Evolutionary conservation across 2,329 filamentous ascomycete species (phyloP).

Genomic region (Apiospora malaysiana): DNA sequence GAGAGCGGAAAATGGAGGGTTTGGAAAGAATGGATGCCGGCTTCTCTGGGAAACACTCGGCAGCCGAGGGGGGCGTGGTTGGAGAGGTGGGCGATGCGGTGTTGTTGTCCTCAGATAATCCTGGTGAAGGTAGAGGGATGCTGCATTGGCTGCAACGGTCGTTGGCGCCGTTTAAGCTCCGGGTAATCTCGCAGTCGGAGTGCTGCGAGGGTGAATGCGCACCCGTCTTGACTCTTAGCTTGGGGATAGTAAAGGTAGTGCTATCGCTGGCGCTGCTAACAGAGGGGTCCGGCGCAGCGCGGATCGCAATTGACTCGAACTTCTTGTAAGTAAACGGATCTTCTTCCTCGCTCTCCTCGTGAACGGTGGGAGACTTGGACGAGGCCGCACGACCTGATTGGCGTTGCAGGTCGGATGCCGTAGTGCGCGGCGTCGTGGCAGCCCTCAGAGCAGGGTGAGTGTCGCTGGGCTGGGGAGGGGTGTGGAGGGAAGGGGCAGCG

Average conservation of each 20-base stretch:
- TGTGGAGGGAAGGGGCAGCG: constrained; percentile 27
- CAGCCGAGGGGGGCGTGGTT: constrained; percentile 34
- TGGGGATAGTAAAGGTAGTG: constrained; percentile 28
- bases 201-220: constrained; percentile 41
- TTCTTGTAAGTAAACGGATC: constrained; percentile 42
- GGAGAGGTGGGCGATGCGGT: constrained; percentile 37
- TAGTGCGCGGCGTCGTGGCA: constrained; percentile 37
- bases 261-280: background rate
- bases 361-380: constrained; percentile 41
- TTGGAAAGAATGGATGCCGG: constrained; percentile 30
- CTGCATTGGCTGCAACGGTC: constrained; percentile 33
- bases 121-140: constrained; percentile 35
- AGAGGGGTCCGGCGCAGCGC: constrained; percentile 27
- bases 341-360: constrained; percentile 47
- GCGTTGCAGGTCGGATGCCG: constrained; percentile 54
- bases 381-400: constrained; percentile 59
- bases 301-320: constrained; percentile 30
- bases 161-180: constrained; percentile 25
- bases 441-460: constrained; percentile 59
- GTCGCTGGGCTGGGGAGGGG: constrained; percentile 48
- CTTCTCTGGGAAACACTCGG: constrained; percentile 34
- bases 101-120: constrained; percentile 35
- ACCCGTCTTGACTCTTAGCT: constrained; percentile 35
- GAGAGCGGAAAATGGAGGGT: constrained; percentile 36
- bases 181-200: constrained; percentile 34